Evolutionary conservation across 768 basidiomycete species (phyloP).

Genomic region (Lactarius vividus): DNA sequence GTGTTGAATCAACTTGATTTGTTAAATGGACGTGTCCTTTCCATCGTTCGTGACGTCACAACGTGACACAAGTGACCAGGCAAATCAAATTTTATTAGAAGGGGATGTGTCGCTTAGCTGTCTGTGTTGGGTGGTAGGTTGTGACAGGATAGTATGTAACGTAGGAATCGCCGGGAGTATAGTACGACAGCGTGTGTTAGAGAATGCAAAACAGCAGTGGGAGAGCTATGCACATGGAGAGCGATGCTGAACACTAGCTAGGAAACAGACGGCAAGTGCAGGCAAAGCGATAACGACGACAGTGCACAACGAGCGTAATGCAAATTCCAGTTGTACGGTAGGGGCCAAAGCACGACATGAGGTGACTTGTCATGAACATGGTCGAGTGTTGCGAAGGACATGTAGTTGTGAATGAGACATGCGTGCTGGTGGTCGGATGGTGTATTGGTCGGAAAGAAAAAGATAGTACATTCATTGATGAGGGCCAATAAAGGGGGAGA

Average conservation of each 20-base stretch:
- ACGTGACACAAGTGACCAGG: constrained; percentile 7
- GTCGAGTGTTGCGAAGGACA: constrained; percentile 17
- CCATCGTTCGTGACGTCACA: constrained; percentile 6
- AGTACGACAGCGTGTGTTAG: constrained; percentile 12
- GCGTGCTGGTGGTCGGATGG: constrained; percentile 13
- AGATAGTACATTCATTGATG: constrained; percentile 23
- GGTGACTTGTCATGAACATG: constrained; percentile 20
- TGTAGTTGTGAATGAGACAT: constrained; percentile 19
- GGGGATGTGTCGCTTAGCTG: constrained; percentile 20
- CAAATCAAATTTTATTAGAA: constrained; percentile 38
- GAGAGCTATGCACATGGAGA: constrained; percentile 3
- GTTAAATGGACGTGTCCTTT: neutral
- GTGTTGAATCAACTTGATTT: neutral
- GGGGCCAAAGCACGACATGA: neutral
- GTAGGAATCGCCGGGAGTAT: constrained; percentile 17
- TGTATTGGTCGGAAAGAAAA: constrained; percentile 2
- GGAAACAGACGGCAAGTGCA: constrained; percentile 13
- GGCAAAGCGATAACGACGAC: constrained; percentile 17
- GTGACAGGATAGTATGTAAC: constrained; percentile 17
- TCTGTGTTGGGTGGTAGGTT: constrained; percentile 11
- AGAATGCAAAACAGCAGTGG: constrained; percentile 13
- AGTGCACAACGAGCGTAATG: constrained; percentile 15
- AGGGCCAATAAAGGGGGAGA: constrained; percentile 12
- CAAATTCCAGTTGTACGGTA: neutral
- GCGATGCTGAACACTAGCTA: constrained; percentile 20